Conservation (phyloP, 148 eudicot genomes). For the Rhododendron simsii region DNA sequence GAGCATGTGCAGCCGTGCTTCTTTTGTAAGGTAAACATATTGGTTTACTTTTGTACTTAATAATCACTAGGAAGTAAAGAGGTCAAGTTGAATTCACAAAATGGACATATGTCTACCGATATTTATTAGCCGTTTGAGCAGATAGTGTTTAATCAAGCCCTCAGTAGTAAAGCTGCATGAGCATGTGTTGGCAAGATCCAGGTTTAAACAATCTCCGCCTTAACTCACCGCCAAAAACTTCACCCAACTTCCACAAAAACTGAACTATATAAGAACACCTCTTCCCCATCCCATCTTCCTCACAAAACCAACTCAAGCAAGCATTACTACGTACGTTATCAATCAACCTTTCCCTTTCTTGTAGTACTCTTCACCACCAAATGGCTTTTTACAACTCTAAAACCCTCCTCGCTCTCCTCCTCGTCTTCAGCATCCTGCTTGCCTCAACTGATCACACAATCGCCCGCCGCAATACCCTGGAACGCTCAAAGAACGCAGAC, state of each 20-base stretch:
- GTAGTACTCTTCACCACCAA: background rate
- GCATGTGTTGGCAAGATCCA: background rate
- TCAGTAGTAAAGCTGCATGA: background rate
- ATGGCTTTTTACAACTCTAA: slow-evolving; percentile 11
- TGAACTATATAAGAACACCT: slow-evolving; percentile 5
- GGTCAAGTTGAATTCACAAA: background rate
- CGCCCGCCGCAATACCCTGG: slow-evolving; percentile 20
- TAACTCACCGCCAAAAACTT: slow-evolving; percentile 17
- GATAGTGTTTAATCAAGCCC: background rate
- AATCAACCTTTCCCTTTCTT: background rate
- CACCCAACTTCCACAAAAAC: background rate
- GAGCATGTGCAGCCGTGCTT: no score
- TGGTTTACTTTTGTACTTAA: no score
- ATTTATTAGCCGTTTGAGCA: slow-evolving; percentile 7
- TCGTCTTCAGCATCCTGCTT: slow-evolving; percentile 23
- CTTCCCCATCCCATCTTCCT: slow-evolving; percentile 8
- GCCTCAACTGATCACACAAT: slow-evolving; percentile 7
- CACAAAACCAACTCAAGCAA: background rate
- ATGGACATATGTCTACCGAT: background rate
- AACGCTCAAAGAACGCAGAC: background rate
- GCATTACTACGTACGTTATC: background rate
- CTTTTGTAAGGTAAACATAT: no score
- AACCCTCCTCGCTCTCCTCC: slow-evolving; percentile 9
- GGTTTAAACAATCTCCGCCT: background rate
- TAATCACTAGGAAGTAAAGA: no score